phyloP scores from a whole-genome alignment of 2,329 filamentous ascomycete genomes.

The Tolypocladium inflatum region DNA sequence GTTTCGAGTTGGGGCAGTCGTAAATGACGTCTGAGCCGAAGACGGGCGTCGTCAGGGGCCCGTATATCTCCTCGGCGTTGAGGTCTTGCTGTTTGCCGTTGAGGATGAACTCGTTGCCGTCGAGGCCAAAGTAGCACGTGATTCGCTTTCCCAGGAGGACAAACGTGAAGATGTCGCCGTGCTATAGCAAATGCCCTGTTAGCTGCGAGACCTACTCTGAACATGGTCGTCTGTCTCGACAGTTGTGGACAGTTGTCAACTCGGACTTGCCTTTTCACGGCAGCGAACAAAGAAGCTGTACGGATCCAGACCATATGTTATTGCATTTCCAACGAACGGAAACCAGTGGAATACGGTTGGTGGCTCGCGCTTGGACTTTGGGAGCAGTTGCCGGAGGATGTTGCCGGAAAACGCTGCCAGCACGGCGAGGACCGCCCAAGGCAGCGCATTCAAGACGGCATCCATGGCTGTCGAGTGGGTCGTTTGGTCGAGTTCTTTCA shows the following conservation, averaged over 20 bases:
- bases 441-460: not conserved
- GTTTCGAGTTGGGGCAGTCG: conserved; percentile 81
- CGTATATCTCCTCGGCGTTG: conserved; percentile 85
- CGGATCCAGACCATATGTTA: conserved; percentile 92
- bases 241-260: not conserved
- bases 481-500: not conserved
- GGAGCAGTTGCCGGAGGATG: conserved; percentile 67
- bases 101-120: conserved; percentile 83
- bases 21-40: conserved; percentile 86
- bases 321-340: conserved; percentile 78
- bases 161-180: conserved; percentile 86
- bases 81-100: conserved; percentile 87
- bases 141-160: conserved; percentile 81
- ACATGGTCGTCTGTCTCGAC: too few species aligned
- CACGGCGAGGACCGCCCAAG: conserved; percentile 27
- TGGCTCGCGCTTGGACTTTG: conserved; percentile 74
- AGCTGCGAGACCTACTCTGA: not conserved
- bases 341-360: conserved; percentile 75
- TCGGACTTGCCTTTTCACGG: conserved; percentile 57
- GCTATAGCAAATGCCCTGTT: conserved; percentile 41
- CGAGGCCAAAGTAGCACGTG: conserved; percentile 72
- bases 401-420: conserved; percentile 57
- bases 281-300: conserved; percentile 74
- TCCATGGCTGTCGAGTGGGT: not conserved
- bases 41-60: conserved; percentile 59